Evolutionary conservation across 1,139 yeast genomes (phyloP).

Genomic region (Kurtzmaniella quercitrusa): DNA sequence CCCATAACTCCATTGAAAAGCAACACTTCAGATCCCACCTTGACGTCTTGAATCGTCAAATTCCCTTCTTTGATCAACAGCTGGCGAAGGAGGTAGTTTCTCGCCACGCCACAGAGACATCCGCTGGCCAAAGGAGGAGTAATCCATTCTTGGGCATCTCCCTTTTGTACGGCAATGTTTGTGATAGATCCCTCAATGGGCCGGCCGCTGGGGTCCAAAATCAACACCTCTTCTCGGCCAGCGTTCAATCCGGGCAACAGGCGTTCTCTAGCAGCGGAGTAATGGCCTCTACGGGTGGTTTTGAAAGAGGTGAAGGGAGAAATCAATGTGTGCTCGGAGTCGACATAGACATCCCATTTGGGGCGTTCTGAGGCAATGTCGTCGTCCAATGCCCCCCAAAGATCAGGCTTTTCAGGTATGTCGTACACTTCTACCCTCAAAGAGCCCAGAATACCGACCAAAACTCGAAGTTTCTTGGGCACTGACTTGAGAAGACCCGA

Average conservation of each 20-base stretch:
- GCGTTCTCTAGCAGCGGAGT: conserved; percentile 57
- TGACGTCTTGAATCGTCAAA: conserved; percentile 41
- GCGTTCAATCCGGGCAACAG: conserved; percentile 32
- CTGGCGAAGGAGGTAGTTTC: conserved; percentile 59
- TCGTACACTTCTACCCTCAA: conserved; percentile 49
- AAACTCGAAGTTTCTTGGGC: conserved; percentile 59
- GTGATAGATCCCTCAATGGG: conserved; percentile 85
- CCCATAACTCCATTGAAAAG: conserved; percentile 85
- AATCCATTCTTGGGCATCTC: conserved; percentile 52
- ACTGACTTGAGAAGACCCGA: conserved; percentile 21
- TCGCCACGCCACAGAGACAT: conserved; percentile 79
- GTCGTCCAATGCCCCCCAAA: conserved; percentile 40
- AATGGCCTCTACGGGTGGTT: conserved; percentile 69
- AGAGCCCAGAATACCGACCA: conserved; percentile 45
- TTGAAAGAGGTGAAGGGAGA: conserved; percentile 87
- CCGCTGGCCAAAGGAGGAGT: conserved; percentile 80
- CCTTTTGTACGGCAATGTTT: conserved; percentile 63
- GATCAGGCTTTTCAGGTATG: conserved; percentile 29
- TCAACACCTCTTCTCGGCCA: conserved; percentile 59
- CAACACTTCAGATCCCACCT: conserved; percentile 61
- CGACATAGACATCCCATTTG: conserved; percentile 60
- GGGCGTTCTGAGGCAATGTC: conserved; percentile 16
- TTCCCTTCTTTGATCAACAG: conserved; percentile 53
- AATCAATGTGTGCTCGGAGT: conserved; percentile 46
- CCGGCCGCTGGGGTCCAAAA: conserved; percentile 56